A percentile compares a stretch with the other conserved stretches of the same genome.
These are phyloP conservation scores for Huntiella decipiens DNA, from an alignment of 2,329 filamentous ascomycete genomes.

Conservation along the genomic window DNA sequence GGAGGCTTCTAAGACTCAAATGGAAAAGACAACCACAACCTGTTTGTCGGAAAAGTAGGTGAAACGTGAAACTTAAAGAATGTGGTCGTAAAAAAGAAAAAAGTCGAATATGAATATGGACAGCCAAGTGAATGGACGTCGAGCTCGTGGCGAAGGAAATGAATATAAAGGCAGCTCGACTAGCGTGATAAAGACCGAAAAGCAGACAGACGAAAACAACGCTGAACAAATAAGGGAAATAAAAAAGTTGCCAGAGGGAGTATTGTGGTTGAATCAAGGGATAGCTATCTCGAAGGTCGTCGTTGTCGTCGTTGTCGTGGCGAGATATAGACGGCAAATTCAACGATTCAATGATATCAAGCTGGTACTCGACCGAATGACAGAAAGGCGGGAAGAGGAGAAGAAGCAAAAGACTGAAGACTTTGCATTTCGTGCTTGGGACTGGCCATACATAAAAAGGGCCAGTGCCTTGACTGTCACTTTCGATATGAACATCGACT, in stretches of 20 bases:
- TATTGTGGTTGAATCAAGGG: background rate
- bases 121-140: conserved; percentile 10
- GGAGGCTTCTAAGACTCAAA: background rate
- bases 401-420: background rate
- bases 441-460: no score
- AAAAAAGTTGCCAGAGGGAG: background rate
- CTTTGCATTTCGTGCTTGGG: no score
- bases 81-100: background rate
- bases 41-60: background rate
- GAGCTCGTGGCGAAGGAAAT: conserved; percentile 3
- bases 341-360: background rate
- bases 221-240: background rate
- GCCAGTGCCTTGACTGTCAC: no score
- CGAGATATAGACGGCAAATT: background rate
- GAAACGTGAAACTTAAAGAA: background rate
- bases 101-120: background rate
- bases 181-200: background rate
- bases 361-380: background rate
- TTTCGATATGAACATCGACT: no score
- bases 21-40: conserved; percentile 1
- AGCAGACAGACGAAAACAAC: background rate
- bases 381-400: background rate
- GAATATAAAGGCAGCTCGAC: conserved; percentile 5
- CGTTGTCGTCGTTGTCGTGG: background rate
- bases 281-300: background rate